Evolutionary conservation across 352 stramenopile species (phyloP).

Genomic region (Globisporangium irregulare): DNA sequence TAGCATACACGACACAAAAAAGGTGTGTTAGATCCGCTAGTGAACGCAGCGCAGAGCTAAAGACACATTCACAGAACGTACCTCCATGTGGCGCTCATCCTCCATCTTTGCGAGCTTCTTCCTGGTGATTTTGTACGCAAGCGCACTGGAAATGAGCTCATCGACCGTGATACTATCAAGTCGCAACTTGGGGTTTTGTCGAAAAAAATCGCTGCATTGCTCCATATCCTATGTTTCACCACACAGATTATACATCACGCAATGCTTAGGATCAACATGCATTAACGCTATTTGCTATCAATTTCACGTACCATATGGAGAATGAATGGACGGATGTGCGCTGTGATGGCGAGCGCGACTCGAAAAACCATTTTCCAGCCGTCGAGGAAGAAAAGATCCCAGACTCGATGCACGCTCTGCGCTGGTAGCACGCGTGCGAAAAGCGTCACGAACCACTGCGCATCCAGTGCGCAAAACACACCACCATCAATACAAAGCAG

Average conservation of each 20-base stretch:
- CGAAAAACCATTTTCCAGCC: slow-evolving; percentile 78
- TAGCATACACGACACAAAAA: not conserved
- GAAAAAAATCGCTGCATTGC: slow-evolving; percentile 66
- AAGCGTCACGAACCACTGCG: slow-evolving; percentile 84
- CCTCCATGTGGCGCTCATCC: slow-evolving; percentile 67
- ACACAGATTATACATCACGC: not conserved
- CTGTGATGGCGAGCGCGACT: slow-evolving; percentile 63
- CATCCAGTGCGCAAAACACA: not conserved
- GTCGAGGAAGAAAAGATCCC: slow-evolving; percentile 73
- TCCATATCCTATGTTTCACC: slow-evolving; percentile 56
- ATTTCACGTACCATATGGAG: slow-evolving; percentile 46
- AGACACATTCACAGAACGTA: slow-evolving; percentile 16
- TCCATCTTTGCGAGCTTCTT: slow-evolving; percentile 56
- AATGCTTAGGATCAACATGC: not conserved
- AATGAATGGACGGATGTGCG: slow-evolving; percentile 49
- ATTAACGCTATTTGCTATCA: not conserved
- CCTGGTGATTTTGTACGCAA: slow-evolving; percentile 69
- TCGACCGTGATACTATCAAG: slow-evolving; percentile 37
- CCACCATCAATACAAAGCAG: not conserved
- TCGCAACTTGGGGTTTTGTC: slow-evolving; percentile 50
- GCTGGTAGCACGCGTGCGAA: slow-evolving; percentile 61
- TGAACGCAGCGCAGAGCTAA: not conserved
- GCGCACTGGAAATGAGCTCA: slow-evolving; percentile 37
- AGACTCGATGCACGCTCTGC: slow-evolving; percentile 51
- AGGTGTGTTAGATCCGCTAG: not conserved